phyloP scores from a whole-genome alignment of 2,329 filamentous ascomycete genomes.

The Aspergillus puulaauensis region DNA sequence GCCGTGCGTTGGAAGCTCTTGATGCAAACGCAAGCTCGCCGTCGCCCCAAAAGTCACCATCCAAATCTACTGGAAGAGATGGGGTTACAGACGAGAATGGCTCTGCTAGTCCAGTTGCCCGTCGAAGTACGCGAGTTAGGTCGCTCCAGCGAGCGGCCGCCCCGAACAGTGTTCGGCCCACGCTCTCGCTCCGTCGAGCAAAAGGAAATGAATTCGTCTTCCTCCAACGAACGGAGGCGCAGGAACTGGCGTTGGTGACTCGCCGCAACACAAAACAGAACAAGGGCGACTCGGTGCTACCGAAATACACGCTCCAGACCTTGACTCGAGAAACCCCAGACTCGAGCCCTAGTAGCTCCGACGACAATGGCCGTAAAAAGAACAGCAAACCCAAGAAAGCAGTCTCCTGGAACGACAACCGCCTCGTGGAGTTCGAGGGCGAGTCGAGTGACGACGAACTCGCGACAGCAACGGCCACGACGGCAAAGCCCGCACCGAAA shows the following conservation, averaged over 20 bases:
- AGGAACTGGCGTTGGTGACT: conserved; percentile 42
- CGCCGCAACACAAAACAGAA: conserved; percentile 45
- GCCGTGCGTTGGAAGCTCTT: conserved; percentile 36
- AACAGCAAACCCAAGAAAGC: conserved; percentile 24
- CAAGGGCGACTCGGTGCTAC: conserved; percentile 37
- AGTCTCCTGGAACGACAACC: conserved; percentile 41
- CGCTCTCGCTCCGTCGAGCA: conserved; percentile 43
- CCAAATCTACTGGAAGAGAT: conserved; percentile 23
- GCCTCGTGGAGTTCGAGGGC: conserved; percentile 37
- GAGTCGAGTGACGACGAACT: conserved; percentile 23
- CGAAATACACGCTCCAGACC: conserved; percentile 30
- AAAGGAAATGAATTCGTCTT: conserved; percentile 49
- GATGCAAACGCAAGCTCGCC: conserved; percentile 42
- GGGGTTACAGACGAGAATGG: conserved; percentile 14
- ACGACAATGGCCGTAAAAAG: background rate
- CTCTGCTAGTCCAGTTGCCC: conserved; percentile 26
- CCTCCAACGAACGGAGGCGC: conserved; percentile 40
- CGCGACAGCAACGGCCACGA: conserved; percentile 15
- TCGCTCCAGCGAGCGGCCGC: conserved; percentile 21
- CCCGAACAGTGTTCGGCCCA: conserved; percentile 32
- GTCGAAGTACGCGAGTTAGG: conserved; percentile 39
- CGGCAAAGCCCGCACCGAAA: conserved; percentile 20
- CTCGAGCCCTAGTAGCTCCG: background rate
- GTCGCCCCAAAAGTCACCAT: conserved; percentile 36
- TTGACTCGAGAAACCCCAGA: conserved; percentile 21